Conservation (phyloP, 1,284 basidiomycete genomes). For the Thecaphora frezii region DNA sequence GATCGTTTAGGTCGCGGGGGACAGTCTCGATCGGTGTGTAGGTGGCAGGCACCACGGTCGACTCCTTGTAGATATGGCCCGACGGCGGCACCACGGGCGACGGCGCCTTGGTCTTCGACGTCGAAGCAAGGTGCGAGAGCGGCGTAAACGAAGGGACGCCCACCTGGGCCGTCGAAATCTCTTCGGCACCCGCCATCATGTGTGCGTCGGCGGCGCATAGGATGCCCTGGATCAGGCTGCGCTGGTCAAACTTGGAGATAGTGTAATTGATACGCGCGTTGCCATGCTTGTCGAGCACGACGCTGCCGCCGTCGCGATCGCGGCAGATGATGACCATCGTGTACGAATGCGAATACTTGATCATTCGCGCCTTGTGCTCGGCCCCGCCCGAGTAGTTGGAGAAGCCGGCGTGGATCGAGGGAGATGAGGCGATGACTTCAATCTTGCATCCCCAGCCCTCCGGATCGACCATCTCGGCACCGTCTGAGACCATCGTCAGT, state of each 20-base stretch:
- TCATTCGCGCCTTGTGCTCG: slow-evolving; percentile 60
- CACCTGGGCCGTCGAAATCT: slow-evolving; percentile 59
- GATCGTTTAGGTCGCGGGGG: slow-evolving; percentile 46
- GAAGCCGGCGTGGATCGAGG: slow-evolving; percentile 57
- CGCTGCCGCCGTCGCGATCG: slow-evolving; percentile 57
- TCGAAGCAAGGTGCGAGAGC: slow-evolving; percentile 6
- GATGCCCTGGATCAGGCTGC: slow-evolving; percentile 58
- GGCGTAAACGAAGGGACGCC: slow-evolving; percentile 42
- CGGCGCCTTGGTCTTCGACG: slow-evolving; percentile 8
- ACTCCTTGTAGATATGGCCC: slow-evolving; percentile 38
- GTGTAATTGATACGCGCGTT: slow-evolving; percentile 60
- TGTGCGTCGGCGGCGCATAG: slow-evolving; percentile 60
- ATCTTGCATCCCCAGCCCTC: slow-evolving; percentile 61
- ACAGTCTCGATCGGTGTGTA: slow-evolving; percentile 38
- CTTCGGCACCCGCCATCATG: slow-evolving; percentile 60
- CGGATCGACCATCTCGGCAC: slow-evolving; percentile 47
- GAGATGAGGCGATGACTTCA: slow-evolving; percentile 61
- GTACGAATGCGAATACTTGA: slow-evolving; percentile 55
- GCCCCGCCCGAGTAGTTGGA: slow-evolving; percentile 55
- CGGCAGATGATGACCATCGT: slow-evolving; percentile 55
- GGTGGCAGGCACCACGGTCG: slow-evolving; percentile 41
- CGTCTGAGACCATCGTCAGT: slow-evolving; percentile 61
- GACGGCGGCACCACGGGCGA: slow-evolving; percentile 8
- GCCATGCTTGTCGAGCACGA: slow-evolving; percentile 59
- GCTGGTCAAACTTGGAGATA: slow-evolving; percentile 58